These are phyloP conservation scores for Epichloe gansuensis DNA, from an alignment of 2,329 filamentous ascomycete species.

Conservation along the genomic window DNA sequence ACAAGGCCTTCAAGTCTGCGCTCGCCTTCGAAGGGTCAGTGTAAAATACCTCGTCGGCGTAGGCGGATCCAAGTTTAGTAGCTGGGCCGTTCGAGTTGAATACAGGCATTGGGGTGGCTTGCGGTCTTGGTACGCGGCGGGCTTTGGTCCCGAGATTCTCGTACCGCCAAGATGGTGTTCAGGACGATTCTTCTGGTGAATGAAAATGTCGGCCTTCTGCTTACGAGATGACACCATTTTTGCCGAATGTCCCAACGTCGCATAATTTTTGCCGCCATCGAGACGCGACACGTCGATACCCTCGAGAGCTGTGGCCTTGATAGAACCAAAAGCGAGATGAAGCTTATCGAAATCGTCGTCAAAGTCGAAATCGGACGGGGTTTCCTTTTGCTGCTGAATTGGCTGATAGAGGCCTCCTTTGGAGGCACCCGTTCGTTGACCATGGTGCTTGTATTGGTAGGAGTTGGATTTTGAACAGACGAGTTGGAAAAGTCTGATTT, in stretches of 20 bases:
- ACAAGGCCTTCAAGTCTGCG: slow-evolving; percentile 67
- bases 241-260: slow-evolving; percentile 26
- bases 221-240: slow-evolving; percentile 39
- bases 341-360: slow-evolving; percentile 22
- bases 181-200: slow-evolving; percentile 40
- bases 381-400: slow-evolving; percentile 1
- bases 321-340: slow-evolving; percentile 17
- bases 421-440: slow-evolving; percentile 35
- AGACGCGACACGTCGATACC: not conserved
- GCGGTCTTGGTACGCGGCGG: slow-evolving; percentile 34
- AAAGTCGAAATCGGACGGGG: slow-evolving; percentile 18
- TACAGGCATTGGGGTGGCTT: slow-evolving; percentile 32
- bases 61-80: slow-evolving; percentile 8
- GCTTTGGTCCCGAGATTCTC: slow-evolving; percentile 33
- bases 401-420: not conserved
- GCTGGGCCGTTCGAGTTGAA: slow-evolving; percentile 30
- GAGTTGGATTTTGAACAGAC: not conserved
- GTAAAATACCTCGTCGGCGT: slow-evolving; percentile 43
- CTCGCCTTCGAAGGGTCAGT: slow-evolving; percentile 61
- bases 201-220: slow-evolving; percentile 44
- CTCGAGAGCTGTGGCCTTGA: slow-evolving; percentile 14
- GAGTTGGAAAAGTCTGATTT: slow-evolving; percentile 11
- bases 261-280: slow-evolving; percentile 7
- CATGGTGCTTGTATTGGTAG: slow-evolving; percentile 21
- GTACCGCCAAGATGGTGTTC: slow-evolving; percentile 42